phyloP scores from a whole-genome alignment of 106 monocot genomes.

The Iris macrosiphon region DNA sequence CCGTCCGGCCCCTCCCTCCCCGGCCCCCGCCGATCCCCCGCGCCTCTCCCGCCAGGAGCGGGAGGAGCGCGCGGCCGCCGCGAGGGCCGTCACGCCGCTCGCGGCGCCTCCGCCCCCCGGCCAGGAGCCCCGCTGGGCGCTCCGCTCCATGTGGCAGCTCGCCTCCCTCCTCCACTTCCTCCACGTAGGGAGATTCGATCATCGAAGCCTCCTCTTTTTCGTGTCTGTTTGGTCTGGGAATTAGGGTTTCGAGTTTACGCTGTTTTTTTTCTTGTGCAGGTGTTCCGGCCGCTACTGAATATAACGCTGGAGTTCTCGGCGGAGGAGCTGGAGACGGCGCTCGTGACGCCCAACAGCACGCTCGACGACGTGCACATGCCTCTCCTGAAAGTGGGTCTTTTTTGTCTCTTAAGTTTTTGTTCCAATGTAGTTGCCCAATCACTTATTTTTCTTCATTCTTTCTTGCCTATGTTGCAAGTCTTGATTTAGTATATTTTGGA shows the following conservation, averaged over 20 bases:
- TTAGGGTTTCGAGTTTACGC: too few relatives aligned
- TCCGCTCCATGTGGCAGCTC: conserved; percentile 93
- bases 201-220: too few relatives aligned
- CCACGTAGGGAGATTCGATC: too few relatives aligned
- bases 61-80: conserved; percentile 27
- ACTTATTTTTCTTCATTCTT: too few relatives aligned
- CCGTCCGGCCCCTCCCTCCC: conserved; percentile 11
- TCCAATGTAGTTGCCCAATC: not conserved
- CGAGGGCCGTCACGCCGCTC: conserved; percentile 51
- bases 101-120: conserved; percentile 33
- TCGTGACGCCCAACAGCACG: conserved; percentile 73
- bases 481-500: too few relatives aligned
- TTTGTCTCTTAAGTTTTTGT: not conserved
- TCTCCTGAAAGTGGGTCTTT: conserved; percentile 67
- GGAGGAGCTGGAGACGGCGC: conserved; percentile 92
- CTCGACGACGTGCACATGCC: conserved; percentile 85
- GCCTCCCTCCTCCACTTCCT: conserved; percentile 60
- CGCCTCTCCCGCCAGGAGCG: conserved; percentile 30
- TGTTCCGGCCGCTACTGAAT: conserved; percentile 79
- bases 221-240: too few relatives aligned
- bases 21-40: conserved; percentile 17
- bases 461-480: too few relatives aligned
- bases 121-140: conserved; percentile 47
- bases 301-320: conserved; percentile 74
- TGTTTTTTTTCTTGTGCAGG: too few relatives aligned